Percentiles rank a stretch among this genome's conserved stretches.
Evolutionary conservation across 345 rosid genomes (phyloP).

Genomic region (Cardiospermum halicacabum): DNA sequence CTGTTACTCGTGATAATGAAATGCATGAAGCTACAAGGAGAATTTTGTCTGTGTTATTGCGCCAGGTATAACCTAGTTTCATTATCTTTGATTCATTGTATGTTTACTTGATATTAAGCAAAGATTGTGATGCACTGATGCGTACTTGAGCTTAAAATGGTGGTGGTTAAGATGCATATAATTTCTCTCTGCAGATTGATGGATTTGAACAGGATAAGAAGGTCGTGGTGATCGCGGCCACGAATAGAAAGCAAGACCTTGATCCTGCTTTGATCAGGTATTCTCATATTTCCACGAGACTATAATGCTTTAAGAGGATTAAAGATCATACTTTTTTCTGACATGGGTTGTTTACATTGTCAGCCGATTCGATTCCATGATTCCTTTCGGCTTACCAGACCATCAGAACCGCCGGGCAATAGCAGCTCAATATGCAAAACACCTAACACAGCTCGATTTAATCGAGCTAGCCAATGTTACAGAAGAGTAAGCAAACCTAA

Average conservation of each 20-base stretch:
- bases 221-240: conserved; percentile 88
- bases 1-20: conserved; percentile 71
- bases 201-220: conserved; percentile 94
- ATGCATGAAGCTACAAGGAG: conserved; percentile 97
- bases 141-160: too few species aligned
- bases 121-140: too few species aligned
- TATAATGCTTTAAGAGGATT: not conserved
- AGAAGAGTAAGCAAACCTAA: conserved; percentile 43
- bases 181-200: conserved; percentile 57
- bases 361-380: conserved; percentile 94
- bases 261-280: conserved; percentile 93
- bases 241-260: conserved; percentile 93
- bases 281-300: not conserved
- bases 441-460: conserved; percentile 57
- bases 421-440: conserved; percentile 82
- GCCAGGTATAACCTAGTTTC: conserved; percentile 53
- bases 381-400: conserved; percentile 74
- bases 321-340: conserved; percentile 6
- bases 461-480: conserved; percentile 62
- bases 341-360: conserved; percentile 2
- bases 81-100: not conserved
- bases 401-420: conserved; percentile 60
- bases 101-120: not conserved
- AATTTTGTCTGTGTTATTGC: conserved; percentile 75
- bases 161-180: not conserved